phyloP scores from a whole-genome alignment of 352 stramenopile species.

The Globisporangium recalcitrans region DNA sequence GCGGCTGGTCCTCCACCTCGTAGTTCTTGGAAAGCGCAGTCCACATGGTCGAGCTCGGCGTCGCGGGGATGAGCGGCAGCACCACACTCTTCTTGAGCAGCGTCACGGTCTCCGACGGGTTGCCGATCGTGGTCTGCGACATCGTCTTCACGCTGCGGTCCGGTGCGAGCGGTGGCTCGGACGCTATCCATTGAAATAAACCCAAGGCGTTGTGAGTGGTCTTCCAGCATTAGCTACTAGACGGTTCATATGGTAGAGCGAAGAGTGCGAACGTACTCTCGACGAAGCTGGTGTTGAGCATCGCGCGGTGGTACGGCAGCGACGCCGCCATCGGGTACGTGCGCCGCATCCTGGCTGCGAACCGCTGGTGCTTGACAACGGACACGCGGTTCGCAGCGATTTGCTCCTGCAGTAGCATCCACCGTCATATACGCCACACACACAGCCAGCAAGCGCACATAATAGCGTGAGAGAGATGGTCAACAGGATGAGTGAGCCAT shows the following conservation, averaged over 20 bases:
- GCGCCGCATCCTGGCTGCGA: slow-evolving; percentile 19
- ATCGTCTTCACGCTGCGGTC: slow-evolving; percentile 19
- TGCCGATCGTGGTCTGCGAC: slow-evolving; percentile 26
- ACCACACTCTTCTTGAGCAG: slow-evolving; percentile 33
- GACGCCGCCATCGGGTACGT: slow-evolving; percentile 25
- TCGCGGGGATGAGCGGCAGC: slow-evolving; percentile 42
- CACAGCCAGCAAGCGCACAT: neutral
- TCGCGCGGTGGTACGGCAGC: slow-evolving; percentile 26
- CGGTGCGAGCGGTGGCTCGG: slow-evolving; percentile 28
- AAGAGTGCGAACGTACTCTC: slow-evolving; percentile 36
- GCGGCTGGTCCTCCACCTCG: slow-evolving; percentile 80
- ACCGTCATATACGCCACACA: too few relatives aligned
- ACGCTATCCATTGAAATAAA: slow-evolving; percentile 24
- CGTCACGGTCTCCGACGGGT: slow-evolving; percentile 21
- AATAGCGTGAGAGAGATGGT: neutral
- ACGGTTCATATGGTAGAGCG: neutral
- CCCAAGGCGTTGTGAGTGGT: neutral
- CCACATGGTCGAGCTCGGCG: slow-evolving; percentile 69
- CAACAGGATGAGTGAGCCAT: neutral
- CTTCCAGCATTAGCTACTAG: neutral
- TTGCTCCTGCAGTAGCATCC: slow-evolving; percentile 32
- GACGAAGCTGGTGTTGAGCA: slow-evolving; percentile 33
- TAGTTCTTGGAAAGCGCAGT: slow-evolving; percentile 81
- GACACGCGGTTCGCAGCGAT: slow-evolving; percentile 59
- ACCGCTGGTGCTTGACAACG: slow-evolving; percentile 29